These are phyloP conservation scores for Epichloe brachyelytri DNA, from an alignment of 2,329 filamentous ascomycete genomes.

Conservation along the genomic window DNA sequence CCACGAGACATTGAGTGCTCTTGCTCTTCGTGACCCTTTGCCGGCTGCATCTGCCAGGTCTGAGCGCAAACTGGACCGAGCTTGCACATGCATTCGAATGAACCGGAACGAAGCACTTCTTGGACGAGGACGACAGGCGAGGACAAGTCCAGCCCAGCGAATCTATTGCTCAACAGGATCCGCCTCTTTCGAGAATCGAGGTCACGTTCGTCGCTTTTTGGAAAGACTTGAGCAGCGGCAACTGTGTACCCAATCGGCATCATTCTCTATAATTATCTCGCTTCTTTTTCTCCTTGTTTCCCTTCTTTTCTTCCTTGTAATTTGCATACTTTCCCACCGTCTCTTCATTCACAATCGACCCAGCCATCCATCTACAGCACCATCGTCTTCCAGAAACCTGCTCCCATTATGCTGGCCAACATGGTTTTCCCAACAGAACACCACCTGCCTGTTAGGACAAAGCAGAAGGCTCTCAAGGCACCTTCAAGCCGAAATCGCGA, in stretches of 20 bases:
- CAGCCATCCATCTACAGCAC: not conserved
- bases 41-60: not conserved
- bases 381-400: not conserved
- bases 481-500: constrained; percentile 6
- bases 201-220: not conserved
- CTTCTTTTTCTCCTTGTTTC: not conserved
- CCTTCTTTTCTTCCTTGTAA: not conserved
- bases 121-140: not conserved
- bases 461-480: not conserved
- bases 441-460: constrained; percentile 1
- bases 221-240: not conserved
- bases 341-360: not conserved
- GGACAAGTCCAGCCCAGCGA: not conserved
- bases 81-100: constrained; percentile 1
- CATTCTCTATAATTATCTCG: not conserved
- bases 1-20: not conserved
- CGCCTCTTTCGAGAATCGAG: not conserved
- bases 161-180: not conserved
- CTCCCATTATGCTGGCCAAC: constrained; percentile 6
- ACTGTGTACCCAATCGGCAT: not conserved
- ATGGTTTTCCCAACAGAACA: constrained; percentile 5
- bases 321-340: not conserved
- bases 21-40: not conserved
- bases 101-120: not conserved
- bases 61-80: constrained; percentile 1